Evolutionary conservation across 352 stramenopile genomes (phyloP).

Genomic region (Phytophthora crassamura): DNA sequence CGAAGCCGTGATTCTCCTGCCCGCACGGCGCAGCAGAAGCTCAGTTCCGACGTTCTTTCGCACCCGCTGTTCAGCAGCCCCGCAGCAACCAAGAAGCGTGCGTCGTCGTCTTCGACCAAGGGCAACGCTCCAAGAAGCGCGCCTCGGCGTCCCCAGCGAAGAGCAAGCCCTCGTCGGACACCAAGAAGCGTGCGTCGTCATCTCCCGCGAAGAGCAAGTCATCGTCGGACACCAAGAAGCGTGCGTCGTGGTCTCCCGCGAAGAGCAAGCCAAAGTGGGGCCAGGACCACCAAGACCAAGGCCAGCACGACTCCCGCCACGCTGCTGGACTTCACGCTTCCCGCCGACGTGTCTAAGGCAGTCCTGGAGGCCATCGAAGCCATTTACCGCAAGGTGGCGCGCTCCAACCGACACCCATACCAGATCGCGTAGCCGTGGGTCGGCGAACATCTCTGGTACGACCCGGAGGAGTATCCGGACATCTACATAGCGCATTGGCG

Average conservation of each 20-base stretch:
- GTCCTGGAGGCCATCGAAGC: too few species aligned
- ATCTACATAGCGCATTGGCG: background rate
- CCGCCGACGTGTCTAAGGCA: too few species aligned
- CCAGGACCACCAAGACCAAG: too few species aligned
- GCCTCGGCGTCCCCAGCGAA: too few species aligned
- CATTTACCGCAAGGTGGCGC: background rate
- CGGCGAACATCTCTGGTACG: background rate
- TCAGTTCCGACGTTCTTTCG: too few species aligned
- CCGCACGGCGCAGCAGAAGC: background rate
- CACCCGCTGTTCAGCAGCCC: background rate
- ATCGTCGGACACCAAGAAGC: too few species aligned
- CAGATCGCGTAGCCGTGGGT: background rate
- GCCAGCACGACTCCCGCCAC: too few species aligned
- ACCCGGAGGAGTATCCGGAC: background rate
- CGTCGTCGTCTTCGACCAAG: too few species aligned
- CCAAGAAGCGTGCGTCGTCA: background rate
- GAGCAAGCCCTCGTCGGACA: background rate
- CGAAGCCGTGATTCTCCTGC: background rate
- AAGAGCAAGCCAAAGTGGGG: too few species aligned
- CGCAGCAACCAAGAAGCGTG: too few species aligned
- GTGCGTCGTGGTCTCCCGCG: too few species aligned
- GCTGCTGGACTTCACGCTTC: too few species aligned
- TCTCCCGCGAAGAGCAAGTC: background rate
- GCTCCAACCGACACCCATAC: background rate
- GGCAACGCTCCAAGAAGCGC: background rate